A percentile compares a stretch with the other conserved stretches of the same genome.
Conservation (phyloP, 2,329 filamentous ascomycete species). For the Phialocephala subalpina region DNA sequence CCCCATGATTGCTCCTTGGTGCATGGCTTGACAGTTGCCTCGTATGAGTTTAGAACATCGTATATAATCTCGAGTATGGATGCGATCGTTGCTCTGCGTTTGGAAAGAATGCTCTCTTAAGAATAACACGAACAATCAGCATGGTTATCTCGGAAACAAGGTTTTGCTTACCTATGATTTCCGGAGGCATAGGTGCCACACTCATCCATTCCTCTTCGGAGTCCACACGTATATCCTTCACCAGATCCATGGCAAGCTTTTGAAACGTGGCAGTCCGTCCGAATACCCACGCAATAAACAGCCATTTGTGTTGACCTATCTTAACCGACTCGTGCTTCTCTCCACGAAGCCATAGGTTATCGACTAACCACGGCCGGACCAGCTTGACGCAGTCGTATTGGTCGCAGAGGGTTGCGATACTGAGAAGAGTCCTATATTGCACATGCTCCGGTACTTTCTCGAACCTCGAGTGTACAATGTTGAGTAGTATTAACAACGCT, state of each 20-base stretch:
- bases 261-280: not conserved
- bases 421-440: constrained; percentile 1
- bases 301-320: not conserved
- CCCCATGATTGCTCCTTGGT: too few species aligned
- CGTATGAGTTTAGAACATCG: not conserved
- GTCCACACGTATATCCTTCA: not conserved
- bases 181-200: not conserved
- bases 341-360: not conserved
- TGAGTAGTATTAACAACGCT: constrained; percentile 21
- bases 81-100: not conserved
- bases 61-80: not conserved
- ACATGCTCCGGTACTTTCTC: constrained; percentile 10
- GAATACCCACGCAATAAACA: constrained; percentile 6
- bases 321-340: not conserved
- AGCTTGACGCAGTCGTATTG: constrained; percentile 26
- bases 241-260: not conserved
- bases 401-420: constrained; percentile 24
- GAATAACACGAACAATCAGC: too few species aligned
- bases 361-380: constrained; percentile 15
- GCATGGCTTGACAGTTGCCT: not conserved
- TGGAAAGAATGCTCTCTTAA: not conserved
- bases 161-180: not conserved
- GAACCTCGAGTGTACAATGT: constrained; percentile 26
- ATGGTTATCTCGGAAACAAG: too few species aligned
- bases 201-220: not conserved